Evolutionary conservation across 2,329 filamentous ascomycete genomes (phyloP).

Genomic region (Ceratocystis colombiana): DNA sequence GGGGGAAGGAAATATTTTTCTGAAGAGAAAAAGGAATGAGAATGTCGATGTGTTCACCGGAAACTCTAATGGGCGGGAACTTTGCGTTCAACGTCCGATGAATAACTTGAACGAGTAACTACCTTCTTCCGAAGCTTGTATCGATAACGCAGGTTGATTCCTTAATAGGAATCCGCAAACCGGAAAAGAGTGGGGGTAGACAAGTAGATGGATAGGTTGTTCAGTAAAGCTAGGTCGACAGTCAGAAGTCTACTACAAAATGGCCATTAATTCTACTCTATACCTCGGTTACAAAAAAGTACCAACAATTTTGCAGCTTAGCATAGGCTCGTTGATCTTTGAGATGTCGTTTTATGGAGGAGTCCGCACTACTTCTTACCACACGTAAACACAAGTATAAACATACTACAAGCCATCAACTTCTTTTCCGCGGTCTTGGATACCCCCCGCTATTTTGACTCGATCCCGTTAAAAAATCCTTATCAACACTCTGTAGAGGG

Average conservation of each 20-base stretch:
- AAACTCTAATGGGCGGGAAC: neutral
- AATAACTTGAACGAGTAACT: constrained; percentile 6
- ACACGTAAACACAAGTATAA: neutral
- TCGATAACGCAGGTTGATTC: constrained; percentile 13
- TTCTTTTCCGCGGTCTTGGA: constrained; percentile 4
- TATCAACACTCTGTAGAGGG: neutral
- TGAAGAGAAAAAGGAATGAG: constrained; percentile 6
- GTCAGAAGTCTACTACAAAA: too few species aligned
- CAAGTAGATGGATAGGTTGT: neutral
- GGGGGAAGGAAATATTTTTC: neutral
- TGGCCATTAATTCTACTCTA: too few species aligned
- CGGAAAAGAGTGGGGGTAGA: constrained; percentile 11
- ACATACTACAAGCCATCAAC: neutral
- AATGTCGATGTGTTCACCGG: neutral
- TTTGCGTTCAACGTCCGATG: constrained; percentile 2
- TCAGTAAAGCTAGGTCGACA: too few species aligned
- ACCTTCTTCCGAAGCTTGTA: constrained; percentile 11
- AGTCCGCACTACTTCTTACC: neutral
- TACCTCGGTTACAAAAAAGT: too few species aligned
- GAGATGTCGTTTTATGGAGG: too few species aligned
- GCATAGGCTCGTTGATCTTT: too few species aligned
- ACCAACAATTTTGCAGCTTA: too few species aligned
- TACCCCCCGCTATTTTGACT: constrained; percentile 3
- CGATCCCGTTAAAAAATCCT: neutral
- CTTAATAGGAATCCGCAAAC: neutral